Evolutionary conservation across 179 eudicot species (phyloP).

Genomic region (Pouteria campechiana): DNA sequence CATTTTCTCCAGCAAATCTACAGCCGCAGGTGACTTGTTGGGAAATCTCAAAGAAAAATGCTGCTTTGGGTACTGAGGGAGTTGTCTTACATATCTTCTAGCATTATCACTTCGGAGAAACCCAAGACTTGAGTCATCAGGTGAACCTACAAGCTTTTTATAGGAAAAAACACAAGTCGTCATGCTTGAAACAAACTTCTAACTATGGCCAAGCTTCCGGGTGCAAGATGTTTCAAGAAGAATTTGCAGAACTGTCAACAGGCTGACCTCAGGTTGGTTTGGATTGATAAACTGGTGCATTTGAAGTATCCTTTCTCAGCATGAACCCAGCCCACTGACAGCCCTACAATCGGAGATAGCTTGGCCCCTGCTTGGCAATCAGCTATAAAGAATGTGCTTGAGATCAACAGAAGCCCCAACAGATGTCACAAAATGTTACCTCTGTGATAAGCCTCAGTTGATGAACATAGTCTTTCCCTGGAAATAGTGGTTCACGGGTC

Average conservation of each 20-base stretch:
- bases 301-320: too few relatives aligned
- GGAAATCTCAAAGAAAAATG: conserved; percentile 44
- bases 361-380: too few relatives aligned
- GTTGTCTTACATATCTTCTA: conserved; percentile 72
- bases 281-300: neutral
- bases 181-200: conserved; percentile 1
- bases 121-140: conserved; percentile 83
- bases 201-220: too few relatives aligned
- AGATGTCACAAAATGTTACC: conserved; percentile 27
- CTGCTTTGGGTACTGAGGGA: conserved; percentile 75
- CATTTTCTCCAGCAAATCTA: conserved; percentile 70
- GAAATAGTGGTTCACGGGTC: conserved; percentile 84
- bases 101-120: conserved; percentile 83
- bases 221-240: too few relatives aligned
- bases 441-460: conserved; percentile 91
- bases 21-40: conserved; percentile 44
- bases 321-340: too few relatives aligned
- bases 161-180: neutral
- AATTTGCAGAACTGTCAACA: too few relatives aligned
- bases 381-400: too few relatives aligned
- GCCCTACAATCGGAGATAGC: too few relatives aligned
- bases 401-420: neutral
- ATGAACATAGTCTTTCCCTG: conserved; percentile 92
- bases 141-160: conserved; percentile 78
- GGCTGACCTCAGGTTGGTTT: too few relatives aligned